Evolutionary conservation across 495 filamentous ascomycete species (phyloP).

Genomic region (Penicillium silybi): DNA sequence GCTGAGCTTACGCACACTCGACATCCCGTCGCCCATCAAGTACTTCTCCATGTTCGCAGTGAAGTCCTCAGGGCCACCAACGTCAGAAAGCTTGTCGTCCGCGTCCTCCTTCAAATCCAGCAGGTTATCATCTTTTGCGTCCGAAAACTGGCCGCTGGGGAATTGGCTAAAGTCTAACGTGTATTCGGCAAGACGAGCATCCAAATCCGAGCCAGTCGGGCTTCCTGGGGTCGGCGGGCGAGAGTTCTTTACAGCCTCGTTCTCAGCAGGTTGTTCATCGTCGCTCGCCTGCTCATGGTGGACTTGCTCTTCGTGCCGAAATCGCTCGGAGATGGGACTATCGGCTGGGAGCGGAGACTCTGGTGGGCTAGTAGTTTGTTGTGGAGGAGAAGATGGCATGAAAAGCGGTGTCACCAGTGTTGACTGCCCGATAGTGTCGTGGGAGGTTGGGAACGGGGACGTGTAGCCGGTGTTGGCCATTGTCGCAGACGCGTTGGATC

Average conservation of each 20-base stretch:
- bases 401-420: constrained; percentile 40
- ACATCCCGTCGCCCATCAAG: constrained; percentile 36
- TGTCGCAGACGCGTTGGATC: constrained; percentile 22
- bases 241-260: constrained; percentile 16
- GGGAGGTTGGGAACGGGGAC: constrained; percentile 40
- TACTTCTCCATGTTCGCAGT: constrained; percentile 49
- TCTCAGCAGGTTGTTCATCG: constrained; percentile 12
- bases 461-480: constrained; percentile 37
- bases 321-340: constrained; percentile 24
- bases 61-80: constrained; percentile 51
- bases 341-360: constrained; percentile 22
- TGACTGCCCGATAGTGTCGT: constrained; percentile 45
- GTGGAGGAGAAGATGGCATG: constrained; percentile 37
- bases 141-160: constrained; percentile 33
- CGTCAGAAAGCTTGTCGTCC: constrained; percentile 39
- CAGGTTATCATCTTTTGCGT: constrained; percentile 29
- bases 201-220: constrained; percentile 30
- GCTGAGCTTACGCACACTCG: constrained; percentile 17
- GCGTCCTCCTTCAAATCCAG: constrained; percentile 26
- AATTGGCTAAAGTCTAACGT: constrained; percentile 45
- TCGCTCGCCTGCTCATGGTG: constrained; percentile 4
- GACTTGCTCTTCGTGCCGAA: constrained; percentile 5
- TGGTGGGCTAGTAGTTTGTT: constrained; percentile 14
- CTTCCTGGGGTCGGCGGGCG: constrained; percentile 25
- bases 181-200: constrained; percentile 44